These are phyloP conservation scores for Blastocladiella britannica DNA, from an alignment of 192 early-diverging fungal genomes.

Conservation along the genomic window DNA sequence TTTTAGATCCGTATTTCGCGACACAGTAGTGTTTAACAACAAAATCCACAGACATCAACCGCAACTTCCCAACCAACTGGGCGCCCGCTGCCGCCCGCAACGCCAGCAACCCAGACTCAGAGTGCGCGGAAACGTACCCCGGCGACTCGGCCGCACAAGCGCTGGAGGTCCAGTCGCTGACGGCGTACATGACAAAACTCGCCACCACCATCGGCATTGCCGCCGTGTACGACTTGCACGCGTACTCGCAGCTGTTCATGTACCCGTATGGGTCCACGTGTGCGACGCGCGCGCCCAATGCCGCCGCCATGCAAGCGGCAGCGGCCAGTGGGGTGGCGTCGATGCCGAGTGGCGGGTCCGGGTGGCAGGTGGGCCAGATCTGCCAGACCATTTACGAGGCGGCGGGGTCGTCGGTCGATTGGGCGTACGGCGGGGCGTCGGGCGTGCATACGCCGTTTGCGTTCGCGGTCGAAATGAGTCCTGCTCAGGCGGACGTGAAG, in stretches of 20 bases:
- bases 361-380: constrained; percentile 15
- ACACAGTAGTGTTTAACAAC: constrained; percentile 1
- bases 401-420: constrained; percentile 6
- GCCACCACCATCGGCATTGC: constrained; percentile 15
- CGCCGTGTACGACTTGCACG: constrained; percentile 19
- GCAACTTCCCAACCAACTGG: constrained; percentile 18
- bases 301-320: constrained; percentile 14
- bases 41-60: constrained; percentile 5
- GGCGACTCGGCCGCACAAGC: constrained; percentile 17
- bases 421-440: constrained; percentile 16
- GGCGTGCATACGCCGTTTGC: constrained; percentile 26
- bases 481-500: constrained; percentile 10
- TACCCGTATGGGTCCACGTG: constrained; percentile 21
- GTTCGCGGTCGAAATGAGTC: constrained; percentile 21
- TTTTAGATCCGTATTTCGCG: background rate
- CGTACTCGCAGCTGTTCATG: constrained; percentile 31
- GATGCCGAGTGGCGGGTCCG: constrained; percentile 12
- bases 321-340: constrained; percentile 16
- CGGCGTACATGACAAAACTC: constrained; percentile 12
- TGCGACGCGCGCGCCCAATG: constrained; percentile 10
- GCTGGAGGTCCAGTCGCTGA: constrained; percentile 15
- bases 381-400: constrained; percentile 19
- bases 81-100: constrained; percentile 6
- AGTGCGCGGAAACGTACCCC: constrained; percentile 19
- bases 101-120: too few species aligned